These are phyloP conservation scores for Chaetomium globosum DNA, from an alignment of 2,329 filamentous ascomycete species.

Conservation along the genomic window DNA sequence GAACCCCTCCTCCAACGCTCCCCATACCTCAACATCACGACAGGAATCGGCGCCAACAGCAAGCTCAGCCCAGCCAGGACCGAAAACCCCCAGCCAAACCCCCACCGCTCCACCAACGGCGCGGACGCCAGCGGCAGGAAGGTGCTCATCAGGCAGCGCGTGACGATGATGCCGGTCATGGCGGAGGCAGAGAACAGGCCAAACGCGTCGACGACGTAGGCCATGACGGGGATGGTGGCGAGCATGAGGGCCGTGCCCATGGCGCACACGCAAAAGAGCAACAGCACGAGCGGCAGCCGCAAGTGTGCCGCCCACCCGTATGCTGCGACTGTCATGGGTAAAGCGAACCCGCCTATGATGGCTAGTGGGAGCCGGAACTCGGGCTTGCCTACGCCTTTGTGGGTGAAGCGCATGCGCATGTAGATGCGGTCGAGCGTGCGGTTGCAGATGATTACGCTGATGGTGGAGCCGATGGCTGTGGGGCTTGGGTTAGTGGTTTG, in stretches of 20 bases:
- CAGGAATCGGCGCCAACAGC: constrained; percentile 53
- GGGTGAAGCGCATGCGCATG: constrained; percentile 47
- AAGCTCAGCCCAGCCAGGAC: constrained; percentile 49
- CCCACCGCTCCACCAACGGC: constrained; percentile 52
- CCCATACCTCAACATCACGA: constrained; percentile 56
- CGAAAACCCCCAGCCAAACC: constrained; percentile 56
- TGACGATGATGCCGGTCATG: constrained; percentile 59
- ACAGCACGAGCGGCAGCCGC: constrained; percentile 46
- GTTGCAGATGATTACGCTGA: constrained; percentile 56
- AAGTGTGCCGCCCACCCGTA: constrained; percentile 58
- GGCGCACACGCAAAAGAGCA: constrained; percentile 50
- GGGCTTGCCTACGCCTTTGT: constrained; percentile 49
- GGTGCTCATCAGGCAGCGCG: constrained; percentile 58
- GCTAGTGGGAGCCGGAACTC: constrained; percentile 59
- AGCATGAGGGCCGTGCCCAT: constrained; percentile 53
- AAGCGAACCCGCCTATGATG: constrained; percentile 49
- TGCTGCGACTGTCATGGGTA: constrained; percentile 50
- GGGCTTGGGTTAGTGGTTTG: background rate
- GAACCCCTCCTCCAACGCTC: constrained; percentile 54
- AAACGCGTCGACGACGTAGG: constrained; percentile 61
- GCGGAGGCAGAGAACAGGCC: constrained; percentile 60
- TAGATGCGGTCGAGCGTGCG: constrained; percentile 57
- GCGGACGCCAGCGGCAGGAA: constrained; percentile 57
- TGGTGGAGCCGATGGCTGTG: constrained; percentile 52
- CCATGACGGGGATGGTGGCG: constrained; percentile 53